Base-by-base conservation (phyloP, 805 yeast species). In the Maudiozyma serrabonitensis region DNA sequence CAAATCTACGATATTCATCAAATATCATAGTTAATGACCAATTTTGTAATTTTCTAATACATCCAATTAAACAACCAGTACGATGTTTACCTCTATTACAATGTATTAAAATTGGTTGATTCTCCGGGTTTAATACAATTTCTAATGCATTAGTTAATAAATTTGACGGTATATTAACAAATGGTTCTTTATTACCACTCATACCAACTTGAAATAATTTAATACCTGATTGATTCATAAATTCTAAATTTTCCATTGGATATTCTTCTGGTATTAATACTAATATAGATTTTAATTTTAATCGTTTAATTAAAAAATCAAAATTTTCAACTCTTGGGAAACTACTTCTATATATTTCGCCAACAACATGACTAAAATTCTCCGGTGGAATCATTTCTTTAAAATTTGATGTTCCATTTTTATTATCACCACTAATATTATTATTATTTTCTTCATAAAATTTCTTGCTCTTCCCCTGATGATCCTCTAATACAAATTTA, bases 31-130 rank as follows among this genome's bases (percentile, higher is more conserved):
- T 84, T 54, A 89, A 68, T 2, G 95, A 83, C 99, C 99, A 93
- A 52, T 82, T 81, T 62, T 91, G 98, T 47, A 90, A 69, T 58
- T 93, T 74, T 52, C 99, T 71, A 34, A 93, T 74, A 61, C 96
- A 91, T 2, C 99, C 99, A 31, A 93, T 90, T 15, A 93, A 73
- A 66, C 98, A 93, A 0, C 99, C 99, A 0, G 99, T 93, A 57
- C 99, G 75, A 66, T 93, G 99, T 65, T 91, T 93, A 11, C 99
- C 99, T 51, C 96, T 72, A 68, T 93, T 93, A 69, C 99, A 93
- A 66, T 93, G 99, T 42, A 93, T 87, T 54, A 93, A 71, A 12
- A 93, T 72, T 1, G 99, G 99, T 51, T 89, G 98, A 66, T 93
- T 91, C 21, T 64, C 81, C 0, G 97, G 96, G 59, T 93, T 75